Base-by-base conservation (phyloP, 2,329 filamentous ascomycete species). In the Trichoderma citrinoviride region DNA sequence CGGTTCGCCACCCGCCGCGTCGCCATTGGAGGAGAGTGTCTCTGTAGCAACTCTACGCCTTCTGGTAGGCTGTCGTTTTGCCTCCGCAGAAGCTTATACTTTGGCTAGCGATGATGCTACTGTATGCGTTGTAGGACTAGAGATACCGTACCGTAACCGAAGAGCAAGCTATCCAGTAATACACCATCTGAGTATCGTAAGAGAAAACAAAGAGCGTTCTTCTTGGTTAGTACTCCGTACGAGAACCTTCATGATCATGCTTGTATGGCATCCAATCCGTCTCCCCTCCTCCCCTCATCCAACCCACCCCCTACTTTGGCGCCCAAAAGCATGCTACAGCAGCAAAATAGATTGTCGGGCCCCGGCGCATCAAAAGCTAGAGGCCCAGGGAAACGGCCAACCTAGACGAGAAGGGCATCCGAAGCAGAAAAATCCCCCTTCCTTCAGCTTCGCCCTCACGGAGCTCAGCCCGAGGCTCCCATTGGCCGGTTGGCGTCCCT, bases 81-180 rank as follows among this genome's bases (percentile, higher is more conserved):
- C 57, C 57, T 61, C 57, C 57, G 54, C 29, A 37, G 50, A 63
- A 63, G 40, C 49, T 63, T 55, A 63, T 37, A 55, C 44, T 41
- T 53, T 54, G 58, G 37, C 58, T 61, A 47, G 27, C 19, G n/a
- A 23, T 27, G 55, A 37, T 49, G 46, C 46, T 25, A 19, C 19
- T 17, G 33, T 54, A 23, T 19, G n/a, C 29, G 29, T 54, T 37
- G 33, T 10, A 37, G 10, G 33, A 37, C 33, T 37, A 37, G 33
- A 37, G 33, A 37, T 12, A 37, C 33, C 33, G 33, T 37, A 37
- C 14, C 33, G 33, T 14, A 37, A 14, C 33, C 33, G 33, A 37
- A 37, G 33, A 3, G 33, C 33, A 37, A 37, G 10, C 33, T 37
- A 37, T 37, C 33, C 33, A 37, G 33, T 37, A 37, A 12, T n/a